phyloP scores from a whole-genome alignment of 2,329 filamentous ascomycete genomes.

The Dendrostoma leiphaemia region DNA sequence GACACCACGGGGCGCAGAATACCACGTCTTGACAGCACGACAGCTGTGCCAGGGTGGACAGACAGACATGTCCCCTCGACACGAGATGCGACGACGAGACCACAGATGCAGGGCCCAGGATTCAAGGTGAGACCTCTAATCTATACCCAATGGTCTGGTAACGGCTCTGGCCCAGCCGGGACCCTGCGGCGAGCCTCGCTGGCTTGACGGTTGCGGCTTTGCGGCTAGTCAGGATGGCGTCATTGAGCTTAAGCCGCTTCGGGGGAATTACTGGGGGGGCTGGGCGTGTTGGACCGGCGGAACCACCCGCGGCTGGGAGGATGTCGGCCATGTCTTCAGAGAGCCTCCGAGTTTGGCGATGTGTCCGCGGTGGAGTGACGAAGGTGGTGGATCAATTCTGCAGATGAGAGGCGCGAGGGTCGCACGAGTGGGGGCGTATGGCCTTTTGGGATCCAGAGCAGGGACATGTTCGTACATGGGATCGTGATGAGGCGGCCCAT shows the following conservation, averaged over 20 bases:
- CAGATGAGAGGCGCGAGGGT: neutral
- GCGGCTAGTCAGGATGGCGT: slow-evolving; percentile 13
- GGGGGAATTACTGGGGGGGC: slow-evolving; percentile 1
- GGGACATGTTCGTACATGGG: no score
- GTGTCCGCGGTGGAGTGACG: no score
- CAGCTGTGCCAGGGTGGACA: neutral
- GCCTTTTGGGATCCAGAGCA: neutral
- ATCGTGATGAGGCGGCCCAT: no score
- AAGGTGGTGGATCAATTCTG: neutral
- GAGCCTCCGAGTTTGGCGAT: no score
- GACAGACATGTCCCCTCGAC: neutral
- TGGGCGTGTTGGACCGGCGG: neutral
- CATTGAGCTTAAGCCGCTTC: slow-evolving; percentile 8
- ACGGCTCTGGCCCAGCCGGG: neutral
- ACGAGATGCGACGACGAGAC: no score
- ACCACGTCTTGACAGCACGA: neutral
- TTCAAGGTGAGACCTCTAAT: neutral
- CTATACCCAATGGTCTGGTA: slow-evolving; percentile 10
- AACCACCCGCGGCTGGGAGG: neutral
- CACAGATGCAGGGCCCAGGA: neutral
- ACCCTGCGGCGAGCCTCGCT: slow-evolving; percentile 6
- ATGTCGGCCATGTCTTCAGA: neutral
- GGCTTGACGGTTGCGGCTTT: neutral
- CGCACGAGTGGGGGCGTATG: neutral
- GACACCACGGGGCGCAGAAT: no score